phyloP scores from a whole-genome alignment of 441 rosid genomes.

The Adansonia rubrostipa region DNA sequence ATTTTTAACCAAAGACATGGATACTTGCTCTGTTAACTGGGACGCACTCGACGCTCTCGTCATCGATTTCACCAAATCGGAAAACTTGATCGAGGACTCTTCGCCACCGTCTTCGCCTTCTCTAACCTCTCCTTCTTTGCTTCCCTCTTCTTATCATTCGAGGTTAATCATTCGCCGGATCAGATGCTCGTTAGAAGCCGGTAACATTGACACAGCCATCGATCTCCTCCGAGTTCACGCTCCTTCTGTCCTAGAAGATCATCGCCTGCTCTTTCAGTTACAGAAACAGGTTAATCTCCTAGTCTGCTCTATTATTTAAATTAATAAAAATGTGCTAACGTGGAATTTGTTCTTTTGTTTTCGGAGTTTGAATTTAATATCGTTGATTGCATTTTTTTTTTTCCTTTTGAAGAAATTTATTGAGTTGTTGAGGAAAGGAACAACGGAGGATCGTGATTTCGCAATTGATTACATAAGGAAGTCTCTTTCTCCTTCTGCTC shows the following conservation, averaged over 20 bases:
- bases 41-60: constrained; percentile 81
- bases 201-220: constrained; percentile 74
- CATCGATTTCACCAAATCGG: constrained; percentile 78
- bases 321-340: constrained; percentile 12
- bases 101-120: constrained; percentile 52
- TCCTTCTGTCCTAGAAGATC: constrained; percentile 78
- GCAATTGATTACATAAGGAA: constrained; percentile 82
- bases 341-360: constrained; percentile 12
- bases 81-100: constrained; percentile 65
- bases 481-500: constrained; percentile 92
- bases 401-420: constrained; percentile 69
- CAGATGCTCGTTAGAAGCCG: constrained; percentile 71
- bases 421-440: constrained; percentile 85
- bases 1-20: constrained; percentile 45
- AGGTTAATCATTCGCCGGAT: constrained; percentile 80
- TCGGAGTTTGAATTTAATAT: constrained; percentile 6
- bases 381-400: constrained; percentile 6
- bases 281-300: constrained; percentile 70
- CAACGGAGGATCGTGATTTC: constrained; percentile 56
- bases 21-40: constrained; percentile 76
- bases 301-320: neutral
- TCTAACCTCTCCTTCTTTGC: constrained; percentile 44
- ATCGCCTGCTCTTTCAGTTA: constrained; percentile 74
- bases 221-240: constrained; percentile 69
- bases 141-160: constrained; percentile 67